A percentile compares a stretch with the other conserved stretches of the same genome.
Evolutionary conservation across 2,329 filamentous ascomycete species (phyloP).

Genomic region (Onygenales sp.): DNA sequence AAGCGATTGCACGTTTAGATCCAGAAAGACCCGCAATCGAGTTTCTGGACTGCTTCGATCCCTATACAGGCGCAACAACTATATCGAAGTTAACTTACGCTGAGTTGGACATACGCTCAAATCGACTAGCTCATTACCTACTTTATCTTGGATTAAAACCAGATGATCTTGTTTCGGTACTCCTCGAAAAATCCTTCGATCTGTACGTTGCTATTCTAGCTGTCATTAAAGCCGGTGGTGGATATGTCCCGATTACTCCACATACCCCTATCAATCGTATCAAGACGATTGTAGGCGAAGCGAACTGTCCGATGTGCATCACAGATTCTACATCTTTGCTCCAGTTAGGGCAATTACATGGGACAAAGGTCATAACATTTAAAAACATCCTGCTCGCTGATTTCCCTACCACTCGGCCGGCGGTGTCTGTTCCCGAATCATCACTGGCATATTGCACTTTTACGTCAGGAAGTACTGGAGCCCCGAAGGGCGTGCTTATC

Average conservation of each 20-base stretch:
- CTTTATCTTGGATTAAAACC: slow-evolving; percentile 35
- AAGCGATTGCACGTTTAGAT: slow-evolving; percentile 38
- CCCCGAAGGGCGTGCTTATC: slow-evolving; percentile 69
- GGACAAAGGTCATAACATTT: background rate
- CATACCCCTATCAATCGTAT: slow-evolving; percentile 57
- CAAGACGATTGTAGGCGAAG: slow-evolving; percentile 52
- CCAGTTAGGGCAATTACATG: background rate
- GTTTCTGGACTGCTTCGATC: slow-evolving; percentile 46
- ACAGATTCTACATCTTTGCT: slow-evolving; percentile 12
- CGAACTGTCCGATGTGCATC: slow-evolving; percentile 43
- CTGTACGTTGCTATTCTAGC: slow-evolving; percentile 69
- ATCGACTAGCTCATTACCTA: slow-evolving; percentile 53
- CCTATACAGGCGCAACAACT: slow-evolving; percentile 18
- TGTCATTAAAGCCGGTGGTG: slow-evolving; percentile 63
- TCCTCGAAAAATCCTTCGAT: slow-evolving; percentile 65
- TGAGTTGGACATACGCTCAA: slow-evolving; percentile 55
- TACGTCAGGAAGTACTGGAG: slow-evolving; percentile 73
- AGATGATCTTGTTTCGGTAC: slow-evolving; percentile 58
- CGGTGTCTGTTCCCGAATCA: slow-evolving; percentile 19
- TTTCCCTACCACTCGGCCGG: background rate
- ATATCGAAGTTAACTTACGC: slow-evolving; percentile 50
- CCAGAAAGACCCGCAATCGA: slow-evolving; percentile 54
- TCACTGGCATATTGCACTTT: slow-evolving; percentile 68
- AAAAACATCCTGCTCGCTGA: background rate
- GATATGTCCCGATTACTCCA: slow-evolving; percentile 70